Evolutionary conservation across 1,284 basidiomycete genomes (phyloP), one percentile per base, ranked within the genome.

Genomic region (Ceratobasidium sp.): DNA sequence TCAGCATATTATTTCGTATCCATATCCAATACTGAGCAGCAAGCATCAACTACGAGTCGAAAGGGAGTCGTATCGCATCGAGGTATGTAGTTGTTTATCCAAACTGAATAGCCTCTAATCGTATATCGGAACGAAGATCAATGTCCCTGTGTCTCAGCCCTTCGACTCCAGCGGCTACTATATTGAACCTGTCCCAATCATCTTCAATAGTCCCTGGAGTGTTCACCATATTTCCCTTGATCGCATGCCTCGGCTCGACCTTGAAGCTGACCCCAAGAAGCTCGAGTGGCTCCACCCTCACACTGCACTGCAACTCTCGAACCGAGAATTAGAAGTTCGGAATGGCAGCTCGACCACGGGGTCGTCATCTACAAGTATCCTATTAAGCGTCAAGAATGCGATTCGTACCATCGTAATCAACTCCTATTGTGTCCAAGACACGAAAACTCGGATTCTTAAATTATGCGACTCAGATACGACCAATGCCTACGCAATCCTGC

Each of bases 21-120:
- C 86, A 13, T 84, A 85, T 64, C 85, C 86, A 6, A 82, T 89
- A 20, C 81, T 85, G 53, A 85, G 84, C 12, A 76, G 73, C n/a
- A 82, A 82, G 23, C 69, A 82, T 1, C 89, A 84, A 80, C 77
- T 88, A 1, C 86, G 88, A 6, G 82, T 91, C 40, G 90, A 89
- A 9, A 86, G 90, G 46, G 88, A 87, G 79, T 90, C 89, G 3
- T 84, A 82, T n/a, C 90, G 88, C 79, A 84, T 90, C 12, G 89
- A 91, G 85, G 90, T 90, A 40, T 15, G 51, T 40, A 1, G 20
- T 26, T 15, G 10, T 28, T 40, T 40, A n/a, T 15, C 6, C 26
- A 15, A 6, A 61, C 4, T 33, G 33, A 33, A 9, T 33, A n/a
- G 20, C n/a, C 12, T 3, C 23, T 6, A 6, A 26, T 4, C 26